Evolutionary conservation across 1,284 basidiomycete genomes (phyloP).

Genomic region (Anthracocystis walkeri): DNA sequence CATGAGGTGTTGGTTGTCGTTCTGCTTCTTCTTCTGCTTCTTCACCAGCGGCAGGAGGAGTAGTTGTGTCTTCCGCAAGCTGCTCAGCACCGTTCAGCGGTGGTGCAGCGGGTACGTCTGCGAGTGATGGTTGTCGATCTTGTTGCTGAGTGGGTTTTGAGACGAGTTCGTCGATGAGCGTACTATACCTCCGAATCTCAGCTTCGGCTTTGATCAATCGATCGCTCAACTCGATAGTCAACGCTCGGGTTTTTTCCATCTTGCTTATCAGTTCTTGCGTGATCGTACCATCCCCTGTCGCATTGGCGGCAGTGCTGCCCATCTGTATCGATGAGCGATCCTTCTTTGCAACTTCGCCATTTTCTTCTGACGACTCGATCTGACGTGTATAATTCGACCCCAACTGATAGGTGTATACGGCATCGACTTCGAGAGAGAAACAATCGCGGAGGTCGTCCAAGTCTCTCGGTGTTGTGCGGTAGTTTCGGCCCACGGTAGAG

Average conservation of each 20-base stretch:
- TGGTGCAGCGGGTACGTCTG: not conserved
- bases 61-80: not conserved
- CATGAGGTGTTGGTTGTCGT: not conserved
- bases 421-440: conserved; percentile 44
- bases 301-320: not conserved
- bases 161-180: conserved; percentile 19
- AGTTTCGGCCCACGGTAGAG: conserved; percentile 39
- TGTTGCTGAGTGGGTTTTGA: conserved; percentile 2
- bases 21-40: not conserved
- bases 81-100: conserved; percentile 3
- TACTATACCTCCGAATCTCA: conserved; percentile 27
- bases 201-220: conserved; percentile 40
- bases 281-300: not conserved
- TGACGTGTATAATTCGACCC: conserved; percentile 29
- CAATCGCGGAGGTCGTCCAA: conserved; percentile 50
- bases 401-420: conserved; percentile 32
- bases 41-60: not conserved
- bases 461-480: conserved; percentile 47
- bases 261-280: conserved; percentile 15
- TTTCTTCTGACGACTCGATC: conserved; percentile 9
- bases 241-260: conserved; percentile 41
- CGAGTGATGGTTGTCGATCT: not conserved
- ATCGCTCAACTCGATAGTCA: conserved; percentile 43
- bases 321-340: conserved; percentile 1
- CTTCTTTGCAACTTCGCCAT: not conserved